These are phyloP conservation scores for Hyaloperonospora arabidopsidis DNA, from an alignment of 352 stramenopile species.

Conservation along the genomic window DNA sequence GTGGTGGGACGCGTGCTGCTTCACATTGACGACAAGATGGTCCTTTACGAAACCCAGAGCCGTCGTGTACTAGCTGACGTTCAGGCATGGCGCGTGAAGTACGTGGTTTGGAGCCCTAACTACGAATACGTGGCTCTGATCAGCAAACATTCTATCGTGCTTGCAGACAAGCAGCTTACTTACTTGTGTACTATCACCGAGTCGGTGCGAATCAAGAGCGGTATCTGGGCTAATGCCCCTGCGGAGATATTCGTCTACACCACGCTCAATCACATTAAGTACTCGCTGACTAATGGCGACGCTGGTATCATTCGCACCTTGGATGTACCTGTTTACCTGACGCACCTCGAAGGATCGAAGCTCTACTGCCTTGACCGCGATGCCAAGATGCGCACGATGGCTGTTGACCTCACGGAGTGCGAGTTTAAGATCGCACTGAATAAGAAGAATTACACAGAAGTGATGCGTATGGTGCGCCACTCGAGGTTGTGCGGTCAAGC, in stretches of 20 bases:
- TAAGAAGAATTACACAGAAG: constrained; percentile 94
- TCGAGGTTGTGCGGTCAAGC: constrained; percentile 94
- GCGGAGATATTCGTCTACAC: constrained; percentile 97
- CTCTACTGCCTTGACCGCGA: constrained; percentile 96
- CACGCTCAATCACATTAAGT: constrained; percentile 94
- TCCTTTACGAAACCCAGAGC: constrained; percentile 97
- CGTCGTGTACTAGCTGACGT: constrained; percentile 94
- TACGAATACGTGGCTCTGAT: constrained; percentile 95
- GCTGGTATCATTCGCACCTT: constrained; percentile 97
- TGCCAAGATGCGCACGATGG: constrained; percentile 92
- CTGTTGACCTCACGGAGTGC: constrained; percentile 97
- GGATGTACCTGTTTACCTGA: constrained; percentile 96
- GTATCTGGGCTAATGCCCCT: constrained; percentile 86
- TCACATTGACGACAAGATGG: constrained; percentile 94
- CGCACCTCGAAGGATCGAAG: constrained; percentile 91
- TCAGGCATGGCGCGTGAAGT: constrained; percentile 95
- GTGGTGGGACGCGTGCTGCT: constrained; percentile 96
- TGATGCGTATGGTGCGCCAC: constrained; percentile 98
- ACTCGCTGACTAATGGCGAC: constrained; percentile 89
- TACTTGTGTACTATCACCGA: constrained; percentile 96
- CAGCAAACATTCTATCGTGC: constrained; percentile 95
- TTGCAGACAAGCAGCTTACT: constrained; percentile 97
- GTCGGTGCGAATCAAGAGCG: constrained; percentile 93
- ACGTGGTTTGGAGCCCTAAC: constrained; percentile 96
- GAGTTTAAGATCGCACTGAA: constrained; percentile 96